These are phyloP conservation scores for Eutrema salsugineum DNA, from an alignment of 441 rosid species.

Conservation along the genomic window DNA sequence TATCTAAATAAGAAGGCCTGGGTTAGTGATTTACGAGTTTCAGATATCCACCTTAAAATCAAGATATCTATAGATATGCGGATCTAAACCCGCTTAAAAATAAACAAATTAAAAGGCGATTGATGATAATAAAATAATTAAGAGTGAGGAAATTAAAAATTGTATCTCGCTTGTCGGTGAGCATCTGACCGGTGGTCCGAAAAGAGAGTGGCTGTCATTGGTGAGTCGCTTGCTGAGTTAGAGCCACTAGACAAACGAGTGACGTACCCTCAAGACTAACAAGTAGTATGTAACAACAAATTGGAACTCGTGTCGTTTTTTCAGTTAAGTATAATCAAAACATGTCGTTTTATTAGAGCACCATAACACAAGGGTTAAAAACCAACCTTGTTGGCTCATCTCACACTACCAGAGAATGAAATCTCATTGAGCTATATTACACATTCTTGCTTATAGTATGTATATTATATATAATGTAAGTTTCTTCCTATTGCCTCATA, in stretches of 20 bases:
- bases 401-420: neutral
- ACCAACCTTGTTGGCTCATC: neutral
- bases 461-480: constrained; percentile 1
- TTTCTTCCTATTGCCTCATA: constrained; percentile 16
- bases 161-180: neutral
- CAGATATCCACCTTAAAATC: neutral
- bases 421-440: neutral
- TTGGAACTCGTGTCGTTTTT: neutral
- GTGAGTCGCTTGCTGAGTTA: constrained; percentile 1
- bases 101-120: too few species aligned
- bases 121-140: neutral
- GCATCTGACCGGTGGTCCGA: constrained; percentile 7
- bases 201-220: constrained; percentile 18
- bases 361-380: neutral
- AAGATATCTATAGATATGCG: too few species aligned
- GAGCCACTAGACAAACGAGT: constrained; percentile 14
- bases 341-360: neutral
- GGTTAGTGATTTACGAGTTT: too few species aligned
- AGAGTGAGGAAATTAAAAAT: neutral
- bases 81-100: neutral
- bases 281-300: too few species aligned
- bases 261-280: neutral
- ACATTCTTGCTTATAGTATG: neutral
- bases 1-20: too few species aligned
- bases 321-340: neutral